Evolutionary conservation across 106 monocot species (phyloP).

Genomic region (Amphibolis antarctica): DNA sequence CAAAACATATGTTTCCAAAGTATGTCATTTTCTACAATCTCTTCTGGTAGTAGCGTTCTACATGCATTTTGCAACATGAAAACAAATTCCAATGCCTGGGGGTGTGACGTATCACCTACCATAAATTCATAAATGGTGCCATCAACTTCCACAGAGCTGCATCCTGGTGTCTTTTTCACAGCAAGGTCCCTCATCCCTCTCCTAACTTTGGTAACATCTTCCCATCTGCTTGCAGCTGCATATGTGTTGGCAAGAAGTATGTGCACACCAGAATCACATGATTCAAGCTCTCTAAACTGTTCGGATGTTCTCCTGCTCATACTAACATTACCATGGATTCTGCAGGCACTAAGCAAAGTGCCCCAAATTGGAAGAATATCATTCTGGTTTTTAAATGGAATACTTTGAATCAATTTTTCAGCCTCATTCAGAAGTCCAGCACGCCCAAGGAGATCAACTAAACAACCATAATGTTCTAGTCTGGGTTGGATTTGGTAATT

Average conservation of each 20-base stretch:
- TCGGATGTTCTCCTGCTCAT: slow-evolving; percentile 13
- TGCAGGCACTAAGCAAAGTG: slow-evolving; percentile 48
- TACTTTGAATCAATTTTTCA: slow-evolving; percentile 23
- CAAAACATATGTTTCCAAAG: no score
- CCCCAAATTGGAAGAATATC: slow-evolving; percentile 34
- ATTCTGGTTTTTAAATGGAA: slow-evolving; percentile 6
- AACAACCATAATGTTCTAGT: slow-evolving; percentile 42
- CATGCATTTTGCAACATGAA: slow-evolving; percentile 6
- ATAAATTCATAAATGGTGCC: slow-evolving; percentile 30
- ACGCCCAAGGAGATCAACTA: slow-evolving; percentile 52
- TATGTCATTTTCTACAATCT: background rate
- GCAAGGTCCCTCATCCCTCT: slow-evolving; percentile 25
- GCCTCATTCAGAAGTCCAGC: slow-evolving; percentile 48
- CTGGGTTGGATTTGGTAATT: slow-evolving; percentile 34
- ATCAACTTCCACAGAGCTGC: slow-evolving; percentile 39
- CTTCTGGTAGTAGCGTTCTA: slow-evolving; percentile 10
- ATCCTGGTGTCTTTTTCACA: slow-evolving; percentile 36
- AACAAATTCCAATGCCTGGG: background rate
- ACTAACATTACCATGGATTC: slow-evolving; percentile 30
- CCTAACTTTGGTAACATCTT: slow-evolving; percentile 25
- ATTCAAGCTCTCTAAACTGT: slow-evolving; percentile 7
- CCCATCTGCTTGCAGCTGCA: slow-evolving; percentile 29
- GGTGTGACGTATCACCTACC: slow-evolving; percentile 23
- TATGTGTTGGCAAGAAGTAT: slow-evolving; percentile 33
- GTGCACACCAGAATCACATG: slow-evolving; percentile 15